Evolutionary conservation across 345 rosid genomes (phyloP).

Genomic region (Citropsis articulata): DNA sequence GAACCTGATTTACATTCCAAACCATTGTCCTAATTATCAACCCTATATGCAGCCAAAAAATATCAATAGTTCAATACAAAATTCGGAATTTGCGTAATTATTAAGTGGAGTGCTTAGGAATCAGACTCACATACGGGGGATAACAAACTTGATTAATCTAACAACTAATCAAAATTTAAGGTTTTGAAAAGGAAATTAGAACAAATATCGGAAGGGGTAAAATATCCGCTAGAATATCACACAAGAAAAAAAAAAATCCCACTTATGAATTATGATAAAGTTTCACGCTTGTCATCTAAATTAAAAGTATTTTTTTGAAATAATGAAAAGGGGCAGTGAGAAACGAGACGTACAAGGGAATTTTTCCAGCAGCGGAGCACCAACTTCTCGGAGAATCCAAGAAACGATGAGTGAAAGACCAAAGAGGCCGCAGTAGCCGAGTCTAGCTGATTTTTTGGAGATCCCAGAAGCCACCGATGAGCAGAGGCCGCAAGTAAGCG

Average conservation of each 20-base stretch:
- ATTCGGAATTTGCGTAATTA: not conserved
- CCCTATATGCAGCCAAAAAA: not conserved
- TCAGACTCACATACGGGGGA: not conserved
- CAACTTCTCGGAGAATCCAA: slow-evolving; percentile 86
- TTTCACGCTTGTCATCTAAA: not conserved
- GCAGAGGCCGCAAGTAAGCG: slow-evolving; percentile 89
- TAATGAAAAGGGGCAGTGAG: not conserved
- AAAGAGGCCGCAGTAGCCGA: slow-evolving; percentile 92
- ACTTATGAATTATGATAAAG: not conserved
- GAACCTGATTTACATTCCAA: not conserved
- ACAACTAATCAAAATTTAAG: not conserved
- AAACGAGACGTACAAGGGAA: slow-evolving; percentile 52
- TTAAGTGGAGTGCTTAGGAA: not conserved
- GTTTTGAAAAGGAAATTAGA: not conserved
- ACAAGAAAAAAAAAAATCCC: not conserved
- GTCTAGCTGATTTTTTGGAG: slow-evolving; percentile 76
- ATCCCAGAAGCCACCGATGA: slow-evolving; percentile 84
- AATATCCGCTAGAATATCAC: not conserved
- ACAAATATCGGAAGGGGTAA: not conserved
- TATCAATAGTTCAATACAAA: not conserved
- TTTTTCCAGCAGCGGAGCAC: slow-evolving; percentile 76
- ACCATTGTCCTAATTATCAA: not conserved
- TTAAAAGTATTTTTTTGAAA: not conserved
- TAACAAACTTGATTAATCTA: not conserved
- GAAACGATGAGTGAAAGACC: slow-evolving; percentile 81